Base-by-base conservation (phyloP, 1,284 basidiomycete genomes). In the Schizophyllum amplum region DNA sequence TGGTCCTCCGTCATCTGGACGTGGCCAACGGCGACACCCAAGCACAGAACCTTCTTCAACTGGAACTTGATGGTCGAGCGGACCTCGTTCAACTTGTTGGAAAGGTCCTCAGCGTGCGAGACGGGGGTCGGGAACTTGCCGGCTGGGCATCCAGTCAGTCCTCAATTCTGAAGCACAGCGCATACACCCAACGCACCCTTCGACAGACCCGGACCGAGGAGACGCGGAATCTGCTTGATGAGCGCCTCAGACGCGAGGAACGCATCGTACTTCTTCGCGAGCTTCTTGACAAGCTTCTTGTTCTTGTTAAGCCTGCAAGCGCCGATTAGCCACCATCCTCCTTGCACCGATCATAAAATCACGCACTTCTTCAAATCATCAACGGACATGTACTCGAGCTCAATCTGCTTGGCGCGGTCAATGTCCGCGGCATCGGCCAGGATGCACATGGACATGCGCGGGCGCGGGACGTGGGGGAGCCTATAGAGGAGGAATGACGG, bases 281-380 rank as follows among this genome's bases (percentile, higher is more conserved):
- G 92, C 83, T 96, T 99, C 86, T 99, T 99, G 72, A 99, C 96
- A 64, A 99, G 92, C 82, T 99, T 99, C 85, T 99, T 99, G 87
- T 99, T 99, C 83, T 97, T 97, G 89, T 97, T 98, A 67, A 98
- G 85, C 79, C 89, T 92, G 51, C 50, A 50, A 4, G 1, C 55
- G 58, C 27, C 7, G 47, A 52, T 51, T 4, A 55, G 33, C 21
- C 26, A 3, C 27, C 13, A 33, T 33, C 27, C n/a, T n/a, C n/a
- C n/a, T n/a, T 33, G 6, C 27, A 33, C 5, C 27, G 15, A 55
- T 15, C 47, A 26, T n/a, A 1, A 26, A 13, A 5, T 17, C 0
- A 72, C 82, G 47, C 64, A 90, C 92, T 99, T 99, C 80, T 99
- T 99, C 79, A 99, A 83, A 78, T 99, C 96, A 70, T 99, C 96